phyloP scores from a whole-genome alignment of 2,329 filamentous ascomycete species.

The Purpureocillium lavendulum region DNA sequence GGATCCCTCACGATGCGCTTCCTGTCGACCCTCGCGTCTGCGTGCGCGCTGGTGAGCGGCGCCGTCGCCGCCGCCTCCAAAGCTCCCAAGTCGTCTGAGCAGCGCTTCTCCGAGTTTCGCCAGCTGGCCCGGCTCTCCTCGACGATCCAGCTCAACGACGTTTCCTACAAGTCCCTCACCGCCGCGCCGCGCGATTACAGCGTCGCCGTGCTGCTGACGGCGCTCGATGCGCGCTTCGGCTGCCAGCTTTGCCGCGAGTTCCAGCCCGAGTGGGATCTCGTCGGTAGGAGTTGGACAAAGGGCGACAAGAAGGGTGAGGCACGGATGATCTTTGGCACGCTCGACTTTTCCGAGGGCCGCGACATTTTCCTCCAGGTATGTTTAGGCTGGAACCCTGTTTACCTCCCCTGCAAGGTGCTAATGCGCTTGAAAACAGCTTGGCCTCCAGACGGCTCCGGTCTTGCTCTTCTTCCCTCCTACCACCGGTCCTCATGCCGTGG shows the following conservation, averaged over 20 bases:
- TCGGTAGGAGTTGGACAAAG: conserved; percentile 79
- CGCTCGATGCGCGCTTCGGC: conserved; percentile 72
- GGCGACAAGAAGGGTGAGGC: conserved; percentile 70
- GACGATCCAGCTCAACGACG: conserved; percentile 72
- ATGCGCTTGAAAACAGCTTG: conserved; percentile 48
- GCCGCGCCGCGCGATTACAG: conserved; percentile 74
- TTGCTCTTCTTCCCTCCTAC: conserved; percentile 84
- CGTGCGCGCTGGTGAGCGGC: conserved; percentile 52
- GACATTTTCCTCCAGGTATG: conserved; percentile 78
- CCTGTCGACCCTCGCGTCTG: conserved; percentile 52
- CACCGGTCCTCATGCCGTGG: conserved; percentile 66
- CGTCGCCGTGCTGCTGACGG: conserved; percentile 76
- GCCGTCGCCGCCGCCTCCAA: conserved; percentile 41
- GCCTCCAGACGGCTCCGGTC: conserved; percentile 89
- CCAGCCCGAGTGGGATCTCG: conserved; percentile 85
- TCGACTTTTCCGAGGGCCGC: conserved; percentile 84
- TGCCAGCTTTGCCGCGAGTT: conserved; percentile 86
- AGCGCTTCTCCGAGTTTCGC: conserved; percentile 66
- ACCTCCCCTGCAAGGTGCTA: too few species aligned
- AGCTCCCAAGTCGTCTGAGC: conserved; percentile 48
- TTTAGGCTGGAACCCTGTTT: not conserved
- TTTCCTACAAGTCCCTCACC: conserved; percentile 67
- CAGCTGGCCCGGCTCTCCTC: conserved; percentile 54
- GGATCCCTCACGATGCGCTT: conserved; percentile 54
- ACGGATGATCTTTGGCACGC: conserved; percentile 67